Evolutionary conservation across 306 rosid species (phyloP).

Genomic region (Castanea crenata): DNA sequence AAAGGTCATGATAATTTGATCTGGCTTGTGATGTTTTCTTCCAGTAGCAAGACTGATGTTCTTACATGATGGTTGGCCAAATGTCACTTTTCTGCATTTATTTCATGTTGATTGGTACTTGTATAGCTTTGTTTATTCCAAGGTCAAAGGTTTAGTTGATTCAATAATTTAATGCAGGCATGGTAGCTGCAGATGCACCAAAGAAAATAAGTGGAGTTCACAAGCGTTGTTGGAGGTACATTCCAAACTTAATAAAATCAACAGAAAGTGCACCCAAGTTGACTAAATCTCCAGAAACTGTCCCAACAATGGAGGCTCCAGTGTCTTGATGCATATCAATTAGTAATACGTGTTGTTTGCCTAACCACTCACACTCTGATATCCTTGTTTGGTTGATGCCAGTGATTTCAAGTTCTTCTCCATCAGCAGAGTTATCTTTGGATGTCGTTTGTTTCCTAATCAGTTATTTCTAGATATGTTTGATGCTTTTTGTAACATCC

Average conservation of each 20-base stretch:
- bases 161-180: constrained; percentile 55
- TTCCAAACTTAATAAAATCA: constrained; percentile 40
- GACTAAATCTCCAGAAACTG: constrained; percentile 42
- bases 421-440: constrained; percentile 16
- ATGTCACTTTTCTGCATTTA: no score
- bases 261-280: constrained; percentile 33
- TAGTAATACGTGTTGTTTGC: constrained; percentile 17
- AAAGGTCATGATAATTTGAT: no score
- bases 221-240: constrained; percentile 97
- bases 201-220: constrained; percentile 96
- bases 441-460: constrained; percentile 3
- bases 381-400: not conserved
- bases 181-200: constrained; percentile 53
- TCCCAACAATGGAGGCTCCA: constrained; percentile 49
- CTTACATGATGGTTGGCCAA: no score
- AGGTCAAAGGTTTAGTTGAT: constrained; percentile 4
- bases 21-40: no score
- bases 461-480: constrained; percentile 24
- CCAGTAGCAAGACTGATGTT: no score
- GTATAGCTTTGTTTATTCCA: no score
- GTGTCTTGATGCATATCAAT: constrained; percentile 41
- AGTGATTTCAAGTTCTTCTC: constrained; percentile 19
- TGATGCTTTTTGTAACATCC: constrained; percentile 30
- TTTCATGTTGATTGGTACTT: no score
- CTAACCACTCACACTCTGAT: constrained; percentile 1